Evolutionary conservation across 495 filamentous ascomycete genomes (phyloP), one percentile per base, ranked within the genome.

Genomic region (Aspergillus campestris): DNA sequence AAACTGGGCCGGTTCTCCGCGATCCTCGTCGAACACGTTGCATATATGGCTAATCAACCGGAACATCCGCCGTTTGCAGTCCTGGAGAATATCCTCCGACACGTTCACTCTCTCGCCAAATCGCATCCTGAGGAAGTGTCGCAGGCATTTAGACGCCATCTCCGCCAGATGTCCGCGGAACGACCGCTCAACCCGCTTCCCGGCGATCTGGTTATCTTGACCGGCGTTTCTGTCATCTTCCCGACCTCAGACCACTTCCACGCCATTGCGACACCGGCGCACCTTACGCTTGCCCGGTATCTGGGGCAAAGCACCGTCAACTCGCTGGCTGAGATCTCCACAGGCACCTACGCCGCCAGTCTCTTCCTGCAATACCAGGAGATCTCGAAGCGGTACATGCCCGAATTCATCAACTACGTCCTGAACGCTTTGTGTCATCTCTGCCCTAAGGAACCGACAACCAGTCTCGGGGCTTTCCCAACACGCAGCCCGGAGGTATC

Each of bases 201-300:
- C 8, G 85, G 87, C 3, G 89, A 97, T 58, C 71, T 97, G 15
- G 61, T 89, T 8, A 60, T 94, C 24, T 66, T 99, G 33, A 90
- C 87, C 1, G 88, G 88, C 0, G 77, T 96, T 51, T 79, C 79
- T 28, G 79, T 81, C 7, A 85, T 91, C 47, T 99, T 94, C 60
- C 89, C 94, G 5, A 95, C 94, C 0, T 94, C 87, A 0, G 92
- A 99, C 65, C 88, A 95, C 61, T 97, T 96, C 63, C 92, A 97
- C 52, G 83, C 89, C 44, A 84, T 97, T 11, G 81, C 85, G 38
- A 97, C 92, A 5, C 92, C 92, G 0, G 86, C 91, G 1, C 84
- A 86, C 57, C 75, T 96, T 6, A 78, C 60, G 40, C 84, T 97
- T 60, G 76, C 79, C 28, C 77, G 86, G 38, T 96, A 85, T 58